Percentiles rank a stretch among this genome's conserved stretches.
Evolutionary conservation across 768 basidiomycete species (phyloP).

Genomic region (Russula compacta): DNA sequence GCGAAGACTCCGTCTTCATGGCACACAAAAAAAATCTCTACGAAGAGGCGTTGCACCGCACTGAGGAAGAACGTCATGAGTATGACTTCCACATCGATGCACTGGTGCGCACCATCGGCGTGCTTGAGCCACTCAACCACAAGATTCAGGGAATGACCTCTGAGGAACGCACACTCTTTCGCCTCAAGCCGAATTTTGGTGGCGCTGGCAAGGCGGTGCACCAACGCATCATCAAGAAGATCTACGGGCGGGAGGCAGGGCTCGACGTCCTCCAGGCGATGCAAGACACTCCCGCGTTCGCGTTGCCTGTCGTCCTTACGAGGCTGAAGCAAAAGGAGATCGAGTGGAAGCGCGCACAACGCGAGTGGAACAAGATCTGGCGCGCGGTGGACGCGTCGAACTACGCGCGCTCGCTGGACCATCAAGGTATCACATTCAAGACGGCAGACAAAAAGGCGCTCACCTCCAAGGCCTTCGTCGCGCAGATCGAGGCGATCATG

Average conservation of each 20-base stretch:
- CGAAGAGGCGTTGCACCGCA: constrained; percentile 93
- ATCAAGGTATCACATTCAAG: constrained; percentile 89
- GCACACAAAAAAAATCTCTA: constrained; percentile 91
- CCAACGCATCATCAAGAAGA: constrained; percentile 91
- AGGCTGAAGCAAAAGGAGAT: constrained; percentile 95
- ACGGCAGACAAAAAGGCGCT: constrained; percentile 79
- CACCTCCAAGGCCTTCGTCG: constrained; percentile 65
- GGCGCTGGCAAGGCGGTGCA: constrained; percentile 83
- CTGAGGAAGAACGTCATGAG: constrained; percentile 96
- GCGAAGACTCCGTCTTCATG: constrained; percentile 87
- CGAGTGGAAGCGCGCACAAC: constrained; percentile 95
- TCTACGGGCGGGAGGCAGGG: constrained; percentile 84
- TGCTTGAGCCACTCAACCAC: constrained; percentile 86
- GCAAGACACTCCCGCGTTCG: constrained; percentile 84
- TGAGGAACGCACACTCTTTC: constrained; percentile 75
- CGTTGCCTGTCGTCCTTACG: constrained; percentile 82
- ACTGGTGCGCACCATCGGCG: constrained; percentile 78
- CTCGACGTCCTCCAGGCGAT: constrained; percentile 76
- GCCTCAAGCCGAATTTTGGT: constrained; percentile 81
- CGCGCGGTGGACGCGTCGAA: constrained; percentile 92
- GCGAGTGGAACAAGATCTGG: constrained; percentile 99
- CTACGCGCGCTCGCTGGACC: constrained; percentile 88
- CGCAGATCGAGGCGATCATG: constrained; percentile 75
- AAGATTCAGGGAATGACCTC: constrained; percentile 71
- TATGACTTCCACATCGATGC: constrained; percentile 99